phyloP scores from a whole-genome alignment of 768 basidiomycete species.

The Ephemerocybe angulata region DNA sequence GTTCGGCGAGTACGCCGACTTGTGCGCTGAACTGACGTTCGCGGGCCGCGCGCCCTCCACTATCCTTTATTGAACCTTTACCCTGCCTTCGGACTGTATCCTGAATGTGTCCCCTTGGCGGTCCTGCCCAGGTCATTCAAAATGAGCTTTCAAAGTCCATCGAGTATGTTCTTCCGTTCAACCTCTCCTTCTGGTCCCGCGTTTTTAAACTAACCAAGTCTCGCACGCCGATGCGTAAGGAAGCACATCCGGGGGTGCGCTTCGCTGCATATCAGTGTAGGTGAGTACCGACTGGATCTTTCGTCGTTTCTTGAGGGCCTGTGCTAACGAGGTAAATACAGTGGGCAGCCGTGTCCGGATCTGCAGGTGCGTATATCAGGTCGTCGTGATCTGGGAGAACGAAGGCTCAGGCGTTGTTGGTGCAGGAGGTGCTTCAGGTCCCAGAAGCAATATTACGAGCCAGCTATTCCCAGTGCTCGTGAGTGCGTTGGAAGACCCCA shows the following conservation, averaged over 20 bases:
- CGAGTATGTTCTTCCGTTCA: constrained; percentile 46
- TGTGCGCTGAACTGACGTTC: too few relatives aligned
- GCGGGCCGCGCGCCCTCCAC: too few relatives aligned
- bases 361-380: constrained; percentile 53
- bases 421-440: constrained; percentile 77
- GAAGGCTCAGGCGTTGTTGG: neutral
- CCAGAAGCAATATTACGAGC: constrained; percentile 56
- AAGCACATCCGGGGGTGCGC: constrained; percentile 73
- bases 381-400: neutral
- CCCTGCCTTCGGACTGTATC: too few relatives aligned
- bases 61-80: too few relatives aligned
- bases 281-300: constrained; percentile 39
- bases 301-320: neutral
- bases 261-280: constrained; percentile 84
- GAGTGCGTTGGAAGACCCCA: constrained; percentile 69
- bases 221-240: constrained; percentile 72
- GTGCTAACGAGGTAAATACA: constrained; percentile 20
- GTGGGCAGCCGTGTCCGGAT: constrained; percentile 88
- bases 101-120: neutral
- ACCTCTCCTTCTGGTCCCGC: neutral
- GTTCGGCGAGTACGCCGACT: too few relatives aligned
- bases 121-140: constrained; percentile 57
- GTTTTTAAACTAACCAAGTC: constrained; percentile 32
- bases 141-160: constrained; percentile 80
- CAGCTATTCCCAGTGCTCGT: constrained; percentile 70